Conservation (phyloP, 306 rosid genomes). For the Abrus pulchellus region DNA sequence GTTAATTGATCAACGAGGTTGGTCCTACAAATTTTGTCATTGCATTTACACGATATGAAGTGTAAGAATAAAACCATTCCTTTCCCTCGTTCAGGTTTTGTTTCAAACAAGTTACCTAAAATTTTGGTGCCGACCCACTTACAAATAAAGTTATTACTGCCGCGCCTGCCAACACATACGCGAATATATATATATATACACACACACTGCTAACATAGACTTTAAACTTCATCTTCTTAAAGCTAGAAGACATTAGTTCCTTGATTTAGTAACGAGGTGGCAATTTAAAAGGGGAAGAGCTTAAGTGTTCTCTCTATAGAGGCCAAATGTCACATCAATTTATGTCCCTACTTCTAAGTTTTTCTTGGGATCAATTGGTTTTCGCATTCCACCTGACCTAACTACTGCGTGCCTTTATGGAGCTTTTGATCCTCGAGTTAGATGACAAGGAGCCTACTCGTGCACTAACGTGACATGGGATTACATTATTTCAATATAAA, state of each 20-base stretch:
- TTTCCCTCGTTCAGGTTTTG: conserved; percentile 28
- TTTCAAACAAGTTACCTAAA: conserved; percentile 49
- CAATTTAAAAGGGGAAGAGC: not conserved
- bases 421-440: conserved; percentile 42
- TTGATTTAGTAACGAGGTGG: conserved; percentile 49
- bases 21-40: conserved; percentile 52
- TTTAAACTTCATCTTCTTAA: conserved; percentile 17
- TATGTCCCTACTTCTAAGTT: conserved; percentile 34
- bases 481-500: too few relatives aligned
- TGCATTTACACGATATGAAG: conserved; percentile 21
- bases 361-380: conserved; percentile 30
- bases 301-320: not conserved
- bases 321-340: conserved; percentile 50
- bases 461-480: conserved; percentile 7
- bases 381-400: conserved; percentile 44
- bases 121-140: conserved; percentile 46
- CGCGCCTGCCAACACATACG: not conserved
- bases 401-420: conserved; percentile 42
- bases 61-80: conserved; percentile 27
- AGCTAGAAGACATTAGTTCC: conserved; percentile 54
- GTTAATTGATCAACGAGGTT: not conserved
- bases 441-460: not conserved
- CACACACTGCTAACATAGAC: not conserved
- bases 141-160: conserved; percentile 9
- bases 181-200: too few relatives aligned